These are phyloP conservation scores for Ligustrum vulgare DNA, from an alignment of 257 asterid genomes.

Conservation along the genomic window DNA sequence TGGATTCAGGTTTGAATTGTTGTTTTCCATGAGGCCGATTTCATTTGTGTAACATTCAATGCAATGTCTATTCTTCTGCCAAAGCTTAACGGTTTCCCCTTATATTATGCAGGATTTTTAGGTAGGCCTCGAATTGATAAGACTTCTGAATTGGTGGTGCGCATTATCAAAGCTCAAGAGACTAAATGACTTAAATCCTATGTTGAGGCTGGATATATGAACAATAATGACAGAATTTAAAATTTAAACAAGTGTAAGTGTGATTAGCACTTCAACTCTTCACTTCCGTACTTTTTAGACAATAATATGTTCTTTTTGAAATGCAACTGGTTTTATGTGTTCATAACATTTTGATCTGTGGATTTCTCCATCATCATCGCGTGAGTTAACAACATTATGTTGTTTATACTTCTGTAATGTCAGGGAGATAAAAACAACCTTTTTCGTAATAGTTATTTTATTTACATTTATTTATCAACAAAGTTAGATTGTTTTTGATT, in stretches of 20 bases:
- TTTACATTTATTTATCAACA: neutral
- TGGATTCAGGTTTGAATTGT: slow-evolving; percentile 5
- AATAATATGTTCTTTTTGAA: neutral
- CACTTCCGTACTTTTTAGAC: neutral
- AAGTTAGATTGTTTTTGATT: neutral
- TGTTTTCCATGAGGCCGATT: neutral
- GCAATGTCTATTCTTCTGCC: neutral
- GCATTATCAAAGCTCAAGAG: slow-evolving; percentile 51
- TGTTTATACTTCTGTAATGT: neutral
- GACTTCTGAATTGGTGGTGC: slow-evolving; percentile 45
- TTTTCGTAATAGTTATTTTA: neutral
- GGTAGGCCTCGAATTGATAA: slow-evolving; percentile 47
- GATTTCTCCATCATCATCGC: neutral
- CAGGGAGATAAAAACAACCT: neutral
- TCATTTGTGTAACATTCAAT: slow-evolving; percentile 7
- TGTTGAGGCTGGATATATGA: slow-evolving; percentile 61
- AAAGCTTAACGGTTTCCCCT: slow-evolving; percentile 1
- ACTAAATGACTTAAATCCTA: slow-evolving; percentile 59
- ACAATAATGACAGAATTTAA: slow-evolving; percentile 45
- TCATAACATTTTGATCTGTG: slow-evolving; percentile 13
- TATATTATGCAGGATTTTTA: slow-evolving; percentile 43
- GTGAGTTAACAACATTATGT: neutral
- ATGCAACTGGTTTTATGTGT: neutral
- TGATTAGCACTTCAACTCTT: slow-evolving; percentile 2
- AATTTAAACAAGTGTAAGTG: slow-evolving; percentile 69